Evolutionary conservation across 2,329 filamentous ascomycete genomes (phyloP).

Genomic region (Pseudogymnoascus sp.): DNA sequence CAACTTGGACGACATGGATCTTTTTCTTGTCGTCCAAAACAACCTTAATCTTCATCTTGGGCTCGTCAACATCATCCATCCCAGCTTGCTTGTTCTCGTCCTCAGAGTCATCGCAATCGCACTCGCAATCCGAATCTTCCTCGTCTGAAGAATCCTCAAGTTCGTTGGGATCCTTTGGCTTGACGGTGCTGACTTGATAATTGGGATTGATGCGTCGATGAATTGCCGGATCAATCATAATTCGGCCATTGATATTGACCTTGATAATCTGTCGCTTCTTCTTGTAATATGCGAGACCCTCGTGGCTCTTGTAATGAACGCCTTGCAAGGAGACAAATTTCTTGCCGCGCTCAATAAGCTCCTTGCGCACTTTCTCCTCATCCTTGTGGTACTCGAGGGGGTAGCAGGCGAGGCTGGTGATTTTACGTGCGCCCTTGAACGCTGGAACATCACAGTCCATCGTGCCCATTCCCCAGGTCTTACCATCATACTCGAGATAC

Average conservation of each 20-base stretch:
- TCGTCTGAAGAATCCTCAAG: conserved; percentile 42
- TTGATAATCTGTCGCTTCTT: conserved; percentile 67
- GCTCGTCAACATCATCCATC: conserved; percentile 21
- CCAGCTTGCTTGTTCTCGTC: conserved; percentile 28
- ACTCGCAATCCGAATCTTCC: conserved; percentile 36
- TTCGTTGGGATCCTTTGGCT: conserved; percentile 60
- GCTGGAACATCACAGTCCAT: conserved; percentile 60
- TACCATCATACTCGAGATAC: conserved; percentile 85
- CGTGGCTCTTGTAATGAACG: conserved; percentile 73
- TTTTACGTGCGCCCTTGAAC: conserved; percentile 77
- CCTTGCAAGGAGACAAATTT: conserved; percentile 76
- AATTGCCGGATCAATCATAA: conserved; percentile 80
- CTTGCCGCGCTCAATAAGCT: conserved; percentile 72
- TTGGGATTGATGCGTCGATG: conserved; percentile 82
- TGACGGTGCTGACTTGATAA: conserved; percentile 67
- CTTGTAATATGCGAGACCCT: conserved; percentile 80
- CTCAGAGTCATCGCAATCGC: conserved; percentile 33
- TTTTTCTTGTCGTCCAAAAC: conserved; percentile 41
- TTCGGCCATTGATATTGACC: conserved; percentile 75
- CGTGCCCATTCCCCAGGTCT: conserved; percentile 68
- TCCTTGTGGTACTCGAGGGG: conserved; percentile 75
- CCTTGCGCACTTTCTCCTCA: conserved; percentile 51
- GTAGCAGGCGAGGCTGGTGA: conserved; percentile 68
- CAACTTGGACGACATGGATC: conserved; percentile 43
- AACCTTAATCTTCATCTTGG: conserved; percentile 29